Percentiles rank a stretch among this genome's conserved stretches.
Conservation (phyloP, 2,329 filamentous ascomycete species). For the Thielaviopsis euricoi region DNA sequence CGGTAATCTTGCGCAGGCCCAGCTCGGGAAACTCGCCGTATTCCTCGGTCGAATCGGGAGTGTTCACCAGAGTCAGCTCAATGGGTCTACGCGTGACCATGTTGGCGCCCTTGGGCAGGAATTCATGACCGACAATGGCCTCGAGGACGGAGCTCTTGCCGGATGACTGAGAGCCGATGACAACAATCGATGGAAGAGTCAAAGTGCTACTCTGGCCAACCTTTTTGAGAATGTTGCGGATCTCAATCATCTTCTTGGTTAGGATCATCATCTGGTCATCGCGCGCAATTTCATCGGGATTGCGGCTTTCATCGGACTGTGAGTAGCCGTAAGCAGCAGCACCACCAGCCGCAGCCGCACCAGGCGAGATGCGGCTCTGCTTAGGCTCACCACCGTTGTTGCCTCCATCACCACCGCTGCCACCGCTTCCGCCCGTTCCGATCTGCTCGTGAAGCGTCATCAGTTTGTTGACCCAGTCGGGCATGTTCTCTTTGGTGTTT, state of each 20-base stretch:
- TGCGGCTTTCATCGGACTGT: constrained; percentile 54
- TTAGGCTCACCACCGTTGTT: constrained; percentile 36
- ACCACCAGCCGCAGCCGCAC: constrained; percentile 52
- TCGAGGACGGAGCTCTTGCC: constrained; percentile 96
- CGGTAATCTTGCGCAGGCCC: constrained; percentile 73
- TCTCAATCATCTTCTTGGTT: constrained; percentile 99
- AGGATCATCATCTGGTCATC: constrained; percentile 99
- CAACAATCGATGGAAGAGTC: constrained; percentile 91
- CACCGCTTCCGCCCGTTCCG: constrained; percentile 30
- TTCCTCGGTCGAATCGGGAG: constrained; percentile 68
- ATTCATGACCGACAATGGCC: constrained; percentile 94
- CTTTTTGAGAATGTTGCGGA: constrained; percentile 74
- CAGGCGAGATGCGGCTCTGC: constrained; percentile 42
- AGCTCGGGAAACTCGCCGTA: constrained; percentile 95
- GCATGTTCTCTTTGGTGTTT: constrained; percentile 58
- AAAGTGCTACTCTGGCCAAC: constrained; percentile 83
- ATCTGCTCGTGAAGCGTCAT: constrained; percentile 45
- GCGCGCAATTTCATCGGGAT: constrained; percentile 49
- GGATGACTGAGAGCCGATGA: constrained; percentile 95
- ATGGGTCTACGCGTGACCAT: constrained; percentile 97
- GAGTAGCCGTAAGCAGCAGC: constrained; percentile 53
- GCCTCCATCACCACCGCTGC: constrained; percentile 27
- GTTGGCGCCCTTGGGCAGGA: constrained; percentile 91
- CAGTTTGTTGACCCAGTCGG: constrained; percentile 66
- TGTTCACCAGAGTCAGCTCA: constrained; percentile 91